These are phyloP conservation scores for Lactuca saligna DNA, from an alignment of 129 eudicot genomes.

Conservation along the genomic window DNA sequence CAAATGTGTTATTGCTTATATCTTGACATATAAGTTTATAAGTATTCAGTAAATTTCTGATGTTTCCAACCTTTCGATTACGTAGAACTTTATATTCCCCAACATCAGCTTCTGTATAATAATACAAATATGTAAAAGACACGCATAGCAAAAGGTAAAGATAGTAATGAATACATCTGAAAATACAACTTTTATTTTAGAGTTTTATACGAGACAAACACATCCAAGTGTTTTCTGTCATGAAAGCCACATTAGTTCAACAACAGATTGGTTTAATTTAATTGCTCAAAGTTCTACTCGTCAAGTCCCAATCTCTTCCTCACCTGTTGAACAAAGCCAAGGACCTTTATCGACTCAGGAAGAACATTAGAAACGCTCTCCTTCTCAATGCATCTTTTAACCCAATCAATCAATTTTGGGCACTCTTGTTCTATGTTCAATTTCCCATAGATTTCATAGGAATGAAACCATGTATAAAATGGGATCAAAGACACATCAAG, in stretches of 20 bases:
- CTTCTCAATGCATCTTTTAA: neutral
- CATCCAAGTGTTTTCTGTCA: neutral
- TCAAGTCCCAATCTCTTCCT: slow-evolving; percentile 17
- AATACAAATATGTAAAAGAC: neutral
- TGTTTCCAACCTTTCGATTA: too few species aligned
- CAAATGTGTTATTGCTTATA: too few species aligned
- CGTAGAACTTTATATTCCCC: too few species aligned
- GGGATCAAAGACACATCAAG: neutral
- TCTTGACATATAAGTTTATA: neutral
- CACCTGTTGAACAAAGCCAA: neutral
- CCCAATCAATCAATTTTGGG: neutral
- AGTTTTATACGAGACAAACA: neutral
- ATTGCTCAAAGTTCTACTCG: neutral
- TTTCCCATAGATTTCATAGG: slow-evolving; percentile 8
- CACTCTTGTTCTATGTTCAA: slow-evolving; percentile 14
- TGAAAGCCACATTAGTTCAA: neutral
- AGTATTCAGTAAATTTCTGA: too few species aligned
- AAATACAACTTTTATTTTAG: neutral
- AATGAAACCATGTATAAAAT: neutral
- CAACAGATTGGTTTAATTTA: neutral
- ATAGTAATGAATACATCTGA: neutral
- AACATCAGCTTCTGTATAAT: neutral
- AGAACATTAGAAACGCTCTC: neutral
- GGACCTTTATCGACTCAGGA: neutral
- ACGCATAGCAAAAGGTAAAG: neutral